A percentile compares a stretch with the other conserved stretches of the same genome.
Evolutionary conservation across 2,329 filamentous ascomycete genomes (phyloP).

Genomic region (Truncatella angustata): DNA sequence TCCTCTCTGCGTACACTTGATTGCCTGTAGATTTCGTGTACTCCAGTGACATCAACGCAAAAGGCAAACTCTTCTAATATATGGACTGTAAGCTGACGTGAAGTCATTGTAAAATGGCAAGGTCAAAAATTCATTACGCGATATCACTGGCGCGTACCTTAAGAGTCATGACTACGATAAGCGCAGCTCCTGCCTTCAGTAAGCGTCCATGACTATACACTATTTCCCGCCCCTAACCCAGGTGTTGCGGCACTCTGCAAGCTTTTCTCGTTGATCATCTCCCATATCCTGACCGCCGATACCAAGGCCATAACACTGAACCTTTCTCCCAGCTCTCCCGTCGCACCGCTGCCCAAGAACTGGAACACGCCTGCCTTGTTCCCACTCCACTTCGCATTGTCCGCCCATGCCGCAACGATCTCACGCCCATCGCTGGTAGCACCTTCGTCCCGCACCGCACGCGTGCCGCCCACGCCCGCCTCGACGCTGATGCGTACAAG

Average conservation of each 20-base stretch:
- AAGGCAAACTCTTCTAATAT: no score
- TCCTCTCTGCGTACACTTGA: no score
- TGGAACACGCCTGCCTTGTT: constrained; percentile 26
- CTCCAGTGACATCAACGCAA: no score
- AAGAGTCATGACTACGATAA: not conserved
- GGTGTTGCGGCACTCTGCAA: constrained; percentile 2
- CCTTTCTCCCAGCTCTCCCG: constrained; percentile 37
- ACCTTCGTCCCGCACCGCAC: constrained; percentile 16
- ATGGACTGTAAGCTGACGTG: no score
- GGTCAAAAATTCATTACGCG: no score
- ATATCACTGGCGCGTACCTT: not conserved
- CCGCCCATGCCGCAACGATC: constrained; percentile 40
- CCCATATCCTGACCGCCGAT: constrained; percentile 33
- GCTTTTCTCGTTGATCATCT: constrained; percentile 11
- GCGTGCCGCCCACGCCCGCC: constrained; percentile 13
- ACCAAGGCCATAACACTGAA: constrained; percentile 43
- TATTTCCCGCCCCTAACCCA: not conserved
- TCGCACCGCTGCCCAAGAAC: constrained; percentile 38
- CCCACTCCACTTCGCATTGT: constrained; percentile 23
- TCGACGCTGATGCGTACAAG: constrained; percentile 33
- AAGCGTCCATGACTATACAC: no score
- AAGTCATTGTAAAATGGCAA: no score
- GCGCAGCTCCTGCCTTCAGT: no score
- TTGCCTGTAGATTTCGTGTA: no score
- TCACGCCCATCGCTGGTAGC: constrained; percentile 35